These are phyloP conservation scores for Flammula alnicola DNA, from an alignment of 1,284 basidiomycete genomes.

Conservation along the genomic window DNA sequence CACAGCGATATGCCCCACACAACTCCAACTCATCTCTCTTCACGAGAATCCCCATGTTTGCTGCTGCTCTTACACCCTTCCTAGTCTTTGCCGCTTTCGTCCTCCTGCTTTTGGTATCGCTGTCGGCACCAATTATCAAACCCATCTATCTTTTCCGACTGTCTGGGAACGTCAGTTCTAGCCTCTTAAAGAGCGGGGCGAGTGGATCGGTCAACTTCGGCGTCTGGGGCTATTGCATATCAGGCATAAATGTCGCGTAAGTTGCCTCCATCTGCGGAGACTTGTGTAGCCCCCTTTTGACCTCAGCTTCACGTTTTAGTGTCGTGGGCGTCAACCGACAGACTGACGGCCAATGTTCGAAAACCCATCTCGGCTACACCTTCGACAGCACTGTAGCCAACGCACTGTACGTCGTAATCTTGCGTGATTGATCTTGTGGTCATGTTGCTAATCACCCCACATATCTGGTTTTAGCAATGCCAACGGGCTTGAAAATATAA, in stretches of 20 bases:
- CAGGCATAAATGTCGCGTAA: conserved; percentile 50
- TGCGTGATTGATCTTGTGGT: conserved; percentile 17
- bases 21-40: background rate
- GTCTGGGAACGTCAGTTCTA: conserved; percentile 38
- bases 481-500: conserved; percentile 40
- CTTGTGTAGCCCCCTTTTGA: conserved; percentile 8
- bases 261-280: conserved; percentile 23
- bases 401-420: conserved; percentile 44
- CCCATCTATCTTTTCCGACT: conserved; percentile 56
- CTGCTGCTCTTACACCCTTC: conserved; percentile 43
- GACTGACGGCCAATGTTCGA: conserved; percentile 47
- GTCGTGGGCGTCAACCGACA: conserved; percentile 43
- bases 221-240: conserved; percentile 65
- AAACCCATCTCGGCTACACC: conserved; percentile 52
- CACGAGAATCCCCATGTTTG: conserved; percentile 33
- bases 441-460: conserved; percentile 12
- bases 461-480: conserved; percentile 38
- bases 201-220: conserved; percentile 51
- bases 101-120: conserved; percentile 58
- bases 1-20: background rate
- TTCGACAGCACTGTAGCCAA: conserved; percentile 51
- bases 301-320: conserved; percentile 34
- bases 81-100: conserved; percentile 55
- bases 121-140: conserved; percentile 64
- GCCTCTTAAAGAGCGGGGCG: conserved; percentile 40